Conservation (phyloP, 2,329 filamentous ascomycete genomes). For the Tolypocladium tundrense region DNA sequence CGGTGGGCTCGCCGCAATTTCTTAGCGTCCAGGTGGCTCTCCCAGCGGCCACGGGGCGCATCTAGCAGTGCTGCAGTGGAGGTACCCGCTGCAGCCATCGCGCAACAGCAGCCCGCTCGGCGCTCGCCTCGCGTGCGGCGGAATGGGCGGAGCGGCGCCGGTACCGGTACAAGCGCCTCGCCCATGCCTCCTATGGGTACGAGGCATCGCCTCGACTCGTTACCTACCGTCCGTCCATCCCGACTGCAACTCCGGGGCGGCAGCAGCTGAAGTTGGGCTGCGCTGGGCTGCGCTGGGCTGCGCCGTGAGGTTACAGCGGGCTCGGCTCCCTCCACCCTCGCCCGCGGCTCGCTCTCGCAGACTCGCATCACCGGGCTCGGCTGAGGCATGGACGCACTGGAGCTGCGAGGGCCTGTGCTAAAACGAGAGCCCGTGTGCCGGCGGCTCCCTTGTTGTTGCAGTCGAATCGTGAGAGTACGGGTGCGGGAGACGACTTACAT, state of each 20-base stretch:
- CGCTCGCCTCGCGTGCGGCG: not conserved
- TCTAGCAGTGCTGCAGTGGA: not conserved
- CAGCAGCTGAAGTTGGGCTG: not conserved
- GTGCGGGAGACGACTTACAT: no score
- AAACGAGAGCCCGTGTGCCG: not conserved
- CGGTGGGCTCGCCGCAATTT: not conserved
- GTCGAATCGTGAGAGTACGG: not conserved
- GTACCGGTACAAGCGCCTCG: not conserved
- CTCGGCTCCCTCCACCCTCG: not conserved
- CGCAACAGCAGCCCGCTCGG: not conserved
- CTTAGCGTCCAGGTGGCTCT: not conserved
- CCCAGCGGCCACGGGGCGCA: not conserved
- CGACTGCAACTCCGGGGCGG: not conserved
- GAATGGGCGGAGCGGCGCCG: not conserved
- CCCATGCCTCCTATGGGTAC: not conserved
- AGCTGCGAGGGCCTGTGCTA: not conserved
- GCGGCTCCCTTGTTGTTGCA: not conserved
- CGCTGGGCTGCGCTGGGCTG: not conserved
- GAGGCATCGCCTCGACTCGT: not conserved
- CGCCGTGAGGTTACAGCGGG: not conserved
- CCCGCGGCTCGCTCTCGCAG: not conserved
- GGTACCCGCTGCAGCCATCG: not conserved
- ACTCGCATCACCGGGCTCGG: not conserved
- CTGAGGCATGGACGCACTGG: not conserved
- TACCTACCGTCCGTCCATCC: not conserved